Base-by-base conservation (phyloP, 2,329 filamentous ascomycete genomes). In the Talaromyces albobiverticillius region DNA sequence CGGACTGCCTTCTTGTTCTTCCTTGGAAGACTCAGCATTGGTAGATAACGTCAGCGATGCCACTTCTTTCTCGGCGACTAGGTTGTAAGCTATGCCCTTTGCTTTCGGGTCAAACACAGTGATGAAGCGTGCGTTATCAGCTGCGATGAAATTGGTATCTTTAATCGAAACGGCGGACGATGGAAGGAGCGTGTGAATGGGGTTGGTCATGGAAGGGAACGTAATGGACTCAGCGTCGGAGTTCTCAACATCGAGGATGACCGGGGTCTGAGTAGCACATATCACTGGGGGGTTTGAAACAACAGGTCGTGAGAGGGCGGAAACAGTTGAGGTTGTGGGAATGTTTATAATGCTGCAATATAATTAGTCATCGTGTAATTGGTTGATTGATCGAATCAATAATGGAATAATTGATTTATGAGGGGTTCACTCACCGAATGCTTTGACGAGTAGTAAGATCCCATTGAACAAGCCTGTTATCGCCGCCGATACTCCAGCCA, bases 401-500 rank as follows among this genome's bases (percentile, higher is more conserved):
- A n/a, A n/a, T n/a, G n/a, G n/a, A n/a, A n/a, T n/a, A n/a, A n/a
- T n/a, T n/a, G n/a, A n/a, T n/a, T 41, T 36, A 14, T 25, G 18
- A 5, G n/a, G 36, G 14, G 40, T 4, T 43, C 18, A 4, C 62
- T 57, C 69, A 80, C 78, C 73, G 72, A 54, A 72, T 67, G 47
- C 66, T 70, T 58, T 71, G 66, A 53, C 72, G 71, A 20, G 69
- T 75, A 59, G 63, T 67, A 53, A 80, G 61, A 66, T 80, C 75
- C 78, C 78, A 81, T 59, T 80, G 77, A 20, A 80, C 71, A 46
- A 80, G 69, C 60, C 76, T 79, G 56, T 75, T 76, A 64, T 81
- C 78, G 47, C 74, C 75, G 46, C 78, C 78, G 55, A 79, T 74
- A 70, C 78, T 80, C 78, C 78, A 81, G n/a, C 71, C 78, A 59